Base-by-base conservation (phyloP, 495 filamentous ascomycete species). In the Hypoxylon perforatum region DNA sequence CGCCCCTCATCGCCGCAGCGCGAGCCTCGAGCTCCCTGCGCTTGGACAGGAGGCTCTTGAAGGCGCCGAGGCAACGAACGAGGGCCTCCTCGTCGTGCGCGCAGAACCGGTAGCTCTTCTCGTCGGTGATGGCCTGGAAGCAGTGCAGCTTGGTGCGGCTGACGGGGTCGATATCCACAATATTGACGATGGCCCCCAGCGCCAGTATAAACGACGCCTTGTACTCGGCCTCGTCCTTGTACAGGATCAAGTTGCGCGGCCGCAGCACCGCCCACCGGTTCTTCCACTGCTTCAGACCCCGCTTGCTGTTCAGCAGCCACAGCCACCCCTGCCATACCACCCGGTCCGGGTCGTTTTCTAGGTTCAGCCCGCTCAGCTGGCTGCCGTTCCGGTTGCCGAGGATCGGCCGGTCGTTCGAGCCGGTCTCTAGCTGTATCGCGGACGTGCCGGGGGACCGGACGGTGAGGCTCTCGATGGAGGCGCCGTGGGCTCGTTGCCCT, bases 201-300 rank as follows among this genome's bases (percentile, higher is more conserved):
- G 90, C 88, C 45, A 97, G 81, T 69, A 99, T 90, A 53, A 93
- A 89, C 59, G 90, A 79, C 2, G 94, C 92, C 15, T 91, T 90
- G 75, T 97, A 97, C 79, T 99, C 95, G 76, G 87, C 76, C 28
- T 96, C 93, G 69, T 94, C 89, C 77, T 97, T 98, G 80, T 99
- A 98, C 18, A 98, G 87, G 6, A 92, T 91, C 47, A 98, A 77
- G 53, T 92, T 92, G 61, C 91, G 90, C 0, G 93, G 89, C 33
- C 94, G 91, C n/a, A 98, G 79, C 0, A 99, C 95, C 0, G 90
- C 89, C 95, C 95, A 99, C 30, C 92, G 82, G 63, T 91, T 90
- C 81, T 96, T 97, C 95, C 95, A 99, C 70, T 95, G 92, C 33
- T 90, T 88, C 38, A 99, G 89, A 5, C 91, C 92, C n/a, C 90